Percentiles rank a stretch among this genome's conserved stretches.
Conservation (phyloP, 2,329 filamentous ascomycete genomes). For the Apiospora malaysiana region DNA sequence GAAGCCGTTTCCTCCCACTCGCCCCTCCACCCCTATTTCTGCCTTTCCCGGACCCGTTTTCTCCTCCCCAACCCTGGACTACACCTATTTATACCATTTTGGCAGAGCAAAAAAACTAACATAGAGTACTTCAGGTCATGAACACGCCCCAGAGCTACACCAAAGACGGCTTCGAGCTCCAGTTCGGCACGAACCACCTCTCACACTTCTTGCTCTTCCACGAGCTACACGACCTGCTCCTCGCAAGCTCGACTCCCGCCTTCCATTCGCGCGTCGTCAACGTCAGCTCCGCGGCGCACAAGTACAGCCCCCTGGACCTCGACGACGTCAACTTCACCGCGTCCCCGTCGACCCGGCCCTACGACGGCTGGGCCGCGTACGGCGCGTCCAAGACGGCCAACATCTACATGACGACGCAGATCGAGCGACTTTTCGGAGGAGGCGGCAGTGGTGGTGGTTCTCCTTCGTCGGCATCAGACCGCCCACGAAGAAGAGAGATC, state of each 20-base stretch:
- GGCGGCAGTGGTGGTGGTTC: neutral
- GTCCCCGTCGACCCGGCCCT: conserved; percentile 27
- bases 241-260: conserved; percentile 40
- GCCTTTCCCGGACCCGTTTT: neutral
- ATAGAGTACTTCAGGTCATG: conserved; percentile 24
- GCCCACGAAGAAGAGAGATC: conserved; percentile 33
- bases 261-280: conserved; percentile 27
- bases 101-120: conserved; percentile 30
- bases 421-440: conserved; percentile 51
- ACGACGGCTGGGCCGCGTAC: conserved; percentile 46
- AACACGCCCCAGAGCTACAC: neutral
- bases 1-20: neutral
- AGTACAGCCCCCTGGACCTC: conserved; percentile 23
- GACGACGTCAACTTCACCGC: conserved; percentile 30
- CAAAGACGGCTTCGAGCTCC: conserved; percentile 20
- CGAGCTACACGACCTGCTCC: conserved; percentile 11
- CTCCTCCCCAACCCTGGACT: neutral
- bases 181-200: conserved; percentile 22
- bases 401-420: conserved; percentile 50
- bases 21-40: neutral
- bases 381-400: conserved; percentile 49
- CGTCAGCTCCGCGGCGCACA: conserved; percentile 26
- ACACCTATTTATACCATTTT: neutral
- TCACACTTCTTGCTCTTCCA: conserved; percentile 20
- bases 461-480: neutral